phyloP scores from a whole-genome alignment of 495 filamentous ascomycete genomes.

The Cercophora samala region DNA sequence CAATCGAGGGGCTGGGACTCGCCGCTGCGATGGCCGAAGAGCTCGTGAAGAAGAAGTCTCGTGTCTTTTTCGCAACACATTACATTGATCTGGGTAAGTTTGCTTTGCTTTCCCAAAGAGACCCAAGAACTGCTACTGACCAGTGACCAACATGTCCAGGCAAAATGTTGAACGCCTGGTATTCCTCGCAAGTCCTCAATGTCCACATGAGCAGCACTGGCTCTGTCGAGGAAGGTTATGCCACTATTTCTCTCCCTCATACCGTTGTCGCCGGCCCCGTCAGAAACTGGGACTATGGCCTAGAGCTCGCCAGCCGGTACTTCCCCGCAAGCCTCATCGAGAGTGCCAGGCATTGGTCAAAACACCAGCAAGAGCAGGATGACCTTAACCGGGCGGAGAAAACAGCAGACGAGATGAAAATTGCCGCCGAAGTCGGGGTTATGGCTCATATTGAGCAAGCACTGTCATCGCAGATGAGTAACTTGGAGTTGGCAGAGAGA shows the following conservation, averaged over 20 bases:
- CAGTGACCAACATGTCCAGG: background rate
- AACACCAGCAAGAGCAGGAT: background rate
- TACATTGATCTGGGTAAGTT: slow-evolving; percentile 68
- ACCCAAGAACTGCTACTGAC: background rate
- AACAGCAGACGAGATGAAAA: background rate
- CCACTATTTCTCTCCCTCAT: background rate
- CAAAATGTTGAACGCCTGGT: background rate
- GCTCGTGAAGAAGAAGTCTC: slow-evolving; percentile 67
- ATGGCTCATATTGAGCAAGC: background rate
- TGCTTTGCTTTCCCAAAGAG: background rate
- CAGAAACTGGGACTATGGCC: background rate
- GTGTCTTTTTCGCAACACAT: slow-evolving; percentile 92
- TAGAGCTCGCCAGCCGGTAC: background rate
- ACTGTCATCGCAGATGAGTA: background rate
- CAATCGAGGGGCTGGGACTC: slow-evolving; percentile 81
- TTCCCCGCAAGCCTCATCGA: background rate
- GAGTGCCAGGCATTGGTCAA: background rate
- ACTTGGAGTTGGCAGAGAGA: background rate
- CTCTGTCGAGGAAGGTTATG: background rate
- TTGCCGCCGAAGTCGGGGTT: background rate
- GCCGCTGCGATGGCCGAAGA: slow-evolving; percentile 87
- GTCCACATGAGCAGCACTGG: background rate
- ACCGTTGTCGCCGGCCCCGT: background rate
- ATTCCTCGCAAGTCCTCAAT: background rate
- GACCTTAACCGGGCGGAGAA: background rate